phyloP scores from a whole-genome alignment of 108 stramenopile species.

The Mediolabrus comicus region DNA sequence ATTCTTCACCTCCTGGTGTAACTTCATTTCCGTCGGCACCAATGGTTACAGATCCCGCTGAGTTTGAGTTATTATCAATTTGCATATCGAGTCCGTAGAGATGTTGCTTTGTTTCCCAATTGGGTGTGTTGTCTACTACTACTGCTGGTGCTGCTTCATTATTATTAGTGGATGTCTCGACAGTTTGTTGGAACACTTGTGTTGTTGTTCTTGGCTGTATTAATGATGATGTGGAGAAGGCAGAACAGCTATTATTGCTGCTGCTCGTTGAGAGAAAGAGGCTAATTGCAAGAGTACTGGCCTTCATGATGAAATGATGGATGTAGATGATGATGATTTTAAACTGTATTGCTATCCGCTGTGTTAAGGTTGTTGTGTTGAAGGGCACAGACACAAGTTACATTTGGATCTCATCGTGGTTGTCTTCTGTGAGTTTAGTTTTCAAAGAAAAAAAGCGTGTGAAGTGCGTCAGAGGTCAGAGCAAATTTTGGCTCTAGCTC shows the following conservation, averaged over 20 bases:
- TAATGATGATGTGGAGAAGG: not conserved
- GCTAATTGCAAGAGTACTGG: not conserved
- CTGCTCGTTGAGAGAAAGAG: not conserved
- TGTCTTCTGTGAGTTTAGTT: no score
- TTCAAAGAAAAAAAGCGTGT: no score
- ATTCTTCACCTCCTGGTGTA: not conserved
- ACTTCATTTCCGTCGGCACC: conserved; percentile 6
- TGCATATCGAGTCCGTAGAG: conserved; percentile 31
- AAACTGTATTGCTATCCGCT: not conserved
- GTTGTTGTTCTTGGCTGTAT: not conserved
- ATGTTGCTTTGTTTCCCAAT: conserved; percentile 33
- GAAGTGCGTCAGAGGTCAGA: no score
- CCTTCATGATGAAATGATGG: not conserved
- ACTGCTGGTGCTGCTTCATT: not conserved
- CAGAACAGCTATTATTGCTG: not conserved
- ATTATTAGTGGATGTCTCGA: not conserved
- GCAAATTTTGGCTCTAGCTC: no score
- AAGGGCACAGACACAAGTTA: no score
- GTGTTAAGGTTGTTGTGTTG: not conserved
- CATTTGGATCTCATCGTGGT: no score
- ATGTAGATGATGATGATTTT: not conserved
- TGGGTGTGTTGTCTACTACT: conserved; percentile 2
- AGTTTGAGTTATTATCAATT: not conserved
- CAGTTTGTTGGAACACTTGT: not conserved
- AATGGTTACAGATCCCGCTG: conserved; percentile 1